A percentile compares a stretch with the other conserved stretches of the same genome.
Evolutionary conservation across 1,139 yeast species (phyloP).

Genomic region (Protomyces inundatus): DNA sequence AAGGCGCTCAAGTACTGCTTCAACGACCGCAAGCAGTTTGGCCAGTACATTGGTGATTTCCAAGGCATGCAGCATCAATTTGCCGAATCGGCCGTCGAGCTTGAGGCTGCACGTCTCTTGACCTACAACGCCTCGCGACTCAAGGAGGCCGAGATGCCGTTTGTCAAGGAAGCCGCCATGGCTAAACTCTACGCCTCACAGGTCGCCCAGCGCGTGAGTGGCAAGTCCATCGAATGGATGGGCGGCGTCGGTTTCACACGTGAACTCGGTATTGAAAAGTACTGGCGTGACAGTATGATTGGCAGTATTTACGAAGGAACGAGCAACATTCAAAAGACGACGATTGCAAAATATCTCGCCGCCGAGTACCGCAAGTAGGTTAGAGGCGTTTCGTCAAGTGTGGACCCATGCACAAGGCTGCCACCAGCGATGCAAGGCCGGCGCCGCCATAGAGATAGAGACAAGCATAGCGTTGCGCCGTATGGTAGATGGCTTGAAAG

Average conservation of each 20-base stretch:
- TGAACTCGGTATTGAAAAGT: constrained; percentile 44
- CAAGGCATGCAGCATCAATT: constrained; percentile 48
- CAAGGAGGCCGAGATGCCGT: constrained; percentile 39
- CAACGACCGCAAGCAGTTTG: constrained; percentile 46
- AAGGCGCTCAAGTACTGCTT: constrained; percentile 43
- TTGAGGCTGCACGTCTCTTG: constrained; percentile 46
- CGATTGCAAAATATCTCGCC: constrained; percentile 41
- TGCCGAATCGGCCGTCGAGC: constrained; percentile 45
- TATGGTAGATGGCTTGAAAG: background rate
- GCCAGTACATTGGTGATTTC: constrained; percentile 44
- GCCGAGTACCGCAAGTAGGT: background rate
- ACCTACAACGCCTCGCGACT: constrained; percentile 46
- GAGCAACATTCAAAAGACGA: constrained; percentile 44
- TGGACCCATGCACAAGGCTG: background rate
- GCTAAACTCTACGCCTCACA: constrained; percentile 45
- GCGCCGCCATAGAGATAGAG: background rate
- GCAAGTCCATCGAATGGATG: constrained; percentile 47
- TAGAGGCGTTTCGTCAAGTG: background rate
- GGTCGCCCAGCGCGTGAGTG: constrained; percentile 43
- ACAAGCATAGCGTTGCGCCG: background rate
- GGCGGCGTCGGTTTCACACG: constrained; percentile 48
- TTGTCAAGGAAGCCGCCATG: constrained; percentile 47
- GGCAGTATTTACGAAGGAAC: constrained; percentile 48
- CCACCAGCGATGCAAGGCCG: background rate
- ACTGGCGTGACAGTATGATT: constrained; percentile 46